Base-by-base conservation (phyloP, 129 eudicot genomes). In the Gnaphalium uliginosum region DNA sequence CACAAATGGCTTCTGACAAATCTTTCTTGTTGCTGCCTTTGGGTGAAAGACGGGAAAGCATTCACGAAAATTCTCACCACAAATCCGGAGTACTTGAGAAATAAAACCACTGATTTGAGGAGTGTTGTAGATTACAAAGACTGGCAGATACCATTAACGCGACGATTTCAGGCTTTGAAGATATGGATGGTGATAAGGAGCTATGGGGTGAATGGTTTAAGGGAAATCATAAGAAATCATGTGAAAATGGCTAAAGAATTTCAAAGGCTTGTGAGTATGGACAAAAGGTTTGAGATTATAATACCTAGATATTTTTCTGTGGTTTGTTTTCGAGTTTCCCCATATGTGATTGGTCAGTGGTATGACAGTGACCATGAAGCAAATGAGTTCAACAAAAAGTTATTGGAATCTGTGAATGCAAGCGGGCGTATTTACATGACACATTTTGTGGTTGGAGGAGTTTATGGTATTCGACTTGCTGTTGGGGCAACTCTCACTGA, bases 261-360 rank as follows among this genome's bases (percentile, higher is more conserved):
- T 58, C 87, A 83, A 58, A 75, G 65, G 22, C 53, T 76, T 15
- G 70, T 86, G 2, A 64, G 41, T 3, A 39, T 50, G 71, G 90
- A 86, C 73, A 32, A 65, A 61, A 69, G 90, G 68, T 86, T 86
- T 58, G 83, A 83, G 67, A 66, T 83, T 14, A 74, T 80, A 29
- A 73, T 71, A 37, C 82, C 82, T 4, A 50, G 67, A 21, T 25
- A 71, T 4, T 78, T 78, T 62, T 61, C 77, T 9, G 48, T 78
- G 4, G 77, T 78, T 26, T 71, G 82, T 72, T 78, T 78, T 62
- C 33, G 77, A 19, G 48, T 78, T 25, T 69, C 25, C 41, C 63
- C 76, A 2, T 24, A 69, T 43, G 73, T 24, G 32, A 69, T 69
- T 46, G 22, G 73, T 46, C 24, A 23, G 21, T 17, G 35, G 17